Base-by-base conservation (phyloP, 2,329 filamentous ascomycete species). In the Cytospora paraplurivora region DNA sequence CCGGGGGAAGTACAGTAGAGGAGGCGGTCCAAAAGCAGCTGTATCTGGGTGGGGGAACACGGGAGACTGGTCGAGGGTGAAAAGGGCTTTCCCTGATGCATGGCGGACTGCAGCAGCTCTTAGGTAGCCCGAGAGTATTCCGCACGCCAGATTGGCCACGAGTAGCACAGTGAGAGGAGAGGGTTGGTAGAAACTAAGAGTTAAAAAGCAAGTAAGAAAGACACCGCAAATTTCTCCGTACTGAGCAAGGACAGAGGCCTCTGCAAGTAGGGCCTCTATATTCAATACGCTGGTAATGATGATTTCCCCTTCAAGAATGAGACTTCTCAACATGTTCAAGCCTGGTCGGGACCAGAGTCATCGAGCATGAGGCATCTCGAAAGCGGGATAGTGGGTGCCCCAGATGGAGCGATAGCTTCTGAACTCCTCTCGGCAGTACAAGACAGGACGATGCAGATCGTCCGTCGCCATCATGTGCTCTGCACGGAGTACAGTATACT, bases 61-160 rank as follows among this genome's bases (percentile, higher is more conserved):
- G 27, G 27, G 64, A 37, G 60, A 63, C 61, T 63, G 61, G 52
- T 51, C 53, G 56, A 59, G 56, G 38, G 38, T 60, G 51, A 49
- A 34, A 59, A 59, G 52, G 50, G 61, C 64, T 59, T 57, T 56
- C 53, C 61, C 56, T 61, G 58, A 61, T 58, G 64, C 56, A 66
- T 61, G 51, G 32, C 49, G 61, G 61, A 50, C 56, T 66, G 64
- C 53, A 58, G 52, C 56, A 49, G 52, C 33, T 62, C 34, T 27
- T 33, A 62, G 37, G 64, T 66, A 66, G 56, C 59, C 58, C 53
- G 50, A 62, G 61, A 44, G 64, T 60, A 63, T 44, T 56, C 61
- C 17, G 53, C 54, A 56, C 47, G 51, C 41, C 55, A 62, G 49
- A 59, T 53, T 19, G 52, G 44, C 33, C 56, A 52, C 52, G 51